Evolutionary conservation across 2,329 filamentous ascomycete genomes (phyloP).

Genomic region (Alternaria sp.): DNA sequence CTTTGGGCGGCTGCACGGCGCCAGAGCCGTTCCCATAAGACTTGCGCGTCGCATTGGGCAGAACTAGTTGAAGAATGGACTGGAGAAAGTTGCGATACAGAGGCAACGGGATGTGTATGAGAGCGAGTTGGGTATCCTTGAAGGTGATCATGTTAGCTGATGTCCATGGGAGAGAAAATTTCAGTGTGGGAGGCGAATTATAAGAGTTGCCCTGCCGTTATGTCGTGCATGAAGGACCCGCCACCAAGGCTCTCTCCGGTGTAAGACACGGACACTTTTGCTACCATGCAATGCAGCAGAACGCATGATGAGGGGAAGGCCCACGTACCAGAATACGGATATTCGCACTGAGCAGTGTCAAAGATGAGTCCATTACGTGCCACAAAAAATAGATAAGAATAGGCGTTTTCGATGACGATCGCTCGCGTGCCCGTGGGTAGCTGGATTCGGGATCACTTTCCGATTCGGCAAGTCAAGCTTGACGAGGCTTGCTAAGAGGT

Average conservation of each 20-base stretch:
- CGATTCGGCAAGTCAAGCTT: conserved; percentile 27
- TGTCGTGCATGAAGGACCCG: conserved; percentile 35
- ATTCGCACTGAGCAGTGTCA: conserved; percentile 55
- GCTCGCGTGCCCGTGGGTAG: conserved; percentile 36
- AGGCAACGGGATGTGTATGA: conserved; percentile 87
- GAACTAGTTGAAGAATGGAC: conserved; percentile 82
- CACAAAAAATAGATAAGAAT: conserved; percentile 39
- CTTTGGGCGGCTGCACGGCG: conserved; percentile 43
- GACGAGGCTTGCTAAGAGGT: conserved; percentile 38
- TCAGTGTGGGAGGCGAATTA: conserved; percentile 37
- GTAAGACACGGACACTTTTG: conserved; percentile 26
- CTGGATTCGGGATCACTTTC: conserved; percentile 35
- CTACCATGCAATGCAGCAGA: conserved; percentile 22
- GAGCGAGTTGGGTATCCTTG: conserved; percentile 83
- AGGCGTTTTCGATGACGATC: conserved; percentile 29
- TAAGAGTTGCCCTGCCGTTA: conserved; percentile 38
- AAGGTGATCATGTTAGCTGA: conserved; percentile 46
- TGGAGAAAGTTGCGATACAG: conserved; percentile 81
- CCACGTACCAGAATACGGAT: conserved; percentile 57
- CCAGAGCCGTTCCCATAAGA: conserved; percentile 33
- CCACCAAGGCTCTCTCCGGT: conserved; percentile 31
- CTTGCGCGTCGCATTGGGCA: conserved; percentile 62
- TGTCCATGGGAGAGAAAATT: conserved; percentile 22
- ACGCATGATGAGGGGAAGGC: conserved; percentile 29
- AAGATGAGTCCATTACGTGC: conserved; percentile 53